phyloP scores from a whole-genome alignment of 2,329 filamentous ascomycete species.

The Bipolaris sorokiniana region DNA sequence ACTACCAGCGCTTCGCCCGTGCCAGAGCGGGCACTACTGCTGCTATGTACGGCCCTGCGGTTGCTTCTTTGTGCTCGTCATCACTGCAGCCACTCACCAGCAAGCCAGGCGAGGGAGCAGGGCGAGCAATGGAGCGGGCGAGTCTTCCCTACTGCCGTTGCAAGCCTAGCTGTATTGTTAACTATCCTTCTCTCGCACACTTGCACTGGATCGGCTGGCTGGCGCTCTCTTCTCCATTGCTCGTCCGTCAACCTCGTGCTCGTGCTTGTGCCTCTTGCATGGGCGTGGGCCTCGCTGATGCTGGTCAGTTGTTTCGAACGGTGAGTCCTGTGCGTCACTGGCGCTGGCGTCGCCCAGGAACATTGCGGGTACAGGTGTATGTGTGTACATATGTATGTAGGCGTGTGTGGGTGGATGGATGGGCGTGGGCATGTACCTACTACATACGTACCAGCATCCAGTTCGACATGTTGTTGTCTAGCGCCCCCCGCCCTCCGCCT shows the following conservation, averaged over 20 bases:
- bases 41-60: background rate
- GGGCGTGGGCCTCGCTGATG: background rate
- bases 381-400: no score
- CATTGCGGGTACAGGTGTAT: conserved; percentile 5
- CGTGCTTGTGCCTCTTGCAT: background rate
- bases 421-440: no score
- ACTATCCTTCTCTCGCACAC: background rate
- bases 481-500: background rate
- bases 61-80: background rate
- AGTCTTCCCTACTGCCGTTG: conserved; percentile 15
- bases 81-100: conserved; percentile 1
- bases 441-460: background rate
- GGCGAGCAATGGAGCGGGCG: background rate
- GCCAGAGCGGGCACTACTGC: background rate
- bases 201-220: background rate
- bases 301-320: conserved; percentile 15
- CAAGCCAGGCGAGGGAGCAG: background rate
- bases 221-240: background rate
- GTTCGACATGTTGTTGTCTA: background rate
- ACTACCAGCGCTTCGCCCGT: conserved; percentile 14
- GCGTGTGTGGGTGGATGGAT: no score
- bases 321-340: conserved; percentile 16
- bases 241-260: background rate
- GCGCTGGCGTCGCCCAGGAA: conserved; percentile 14
- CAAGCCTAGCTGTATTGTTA: background rate